Percentiles rank a stretch among this genome's conserved stretches.
phyloP scores from a whole-genome alignment of 768 basidiomycete genomes.

The Lactarius sp. region DNA sequence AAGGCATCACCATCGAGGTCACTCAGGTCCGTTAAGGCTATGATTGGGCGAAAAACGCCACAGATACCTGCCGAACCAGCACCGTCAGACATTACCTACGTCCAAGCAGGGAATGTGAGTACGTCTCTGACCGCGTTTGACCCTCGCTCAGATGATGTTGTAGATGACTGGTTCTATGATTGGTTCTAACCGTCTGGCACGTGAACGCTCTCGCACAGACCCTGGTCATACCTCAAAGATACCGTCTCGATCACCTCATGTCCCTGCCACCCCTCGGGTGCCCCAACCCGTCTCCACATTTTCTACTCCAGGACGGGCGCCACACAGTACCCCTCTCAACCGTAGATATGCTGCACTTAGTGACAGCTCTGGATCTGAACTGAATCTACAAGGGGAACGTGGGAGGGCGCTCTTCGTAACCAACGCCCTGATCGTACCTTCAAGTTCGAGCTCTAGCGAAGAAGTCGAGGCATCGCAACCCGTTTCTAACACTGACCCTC shows the following conservation, averaged over 20 bases:
- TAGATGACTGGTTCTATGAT: slow-evolving; percentile 2
- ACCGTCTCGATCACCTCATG: slow-evolving; percentile 16
- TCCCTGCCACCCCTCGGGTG: slow-evolving; percentile 15
- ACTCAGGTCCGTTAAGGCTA: slow-evolving; percentile 18
- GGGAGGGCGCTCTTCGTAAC: slow-evolving; percentile 23
- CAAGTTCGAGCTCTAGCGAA: slow-evolving; percentile 23
- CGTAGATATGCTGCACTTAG: slow-evolving; percentile 7
- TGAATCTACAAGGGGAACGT: slow-evolving; percentile 16
- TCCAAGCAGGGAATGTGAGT: slow-evolving; percentile 10
- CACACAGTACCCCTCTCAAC: background rate
- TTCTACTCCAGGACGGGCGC: slow-evolving; percentile 6
- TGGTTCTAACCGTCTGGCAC: background rate
- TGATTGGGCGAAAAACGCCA: slow-evolving; percentile 22
- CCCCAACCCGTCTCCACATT: slow-evolving; percentile 12
- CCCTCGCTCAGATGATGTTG: background rate
- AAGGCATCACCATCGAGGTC: slow-evolving; percentile 25
- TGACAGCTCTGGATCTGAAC: slow-evolving; percentile 21
- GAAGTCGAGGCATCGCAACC: slow-evolving; percentile 1
- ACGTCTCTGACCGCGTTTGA: background rate
- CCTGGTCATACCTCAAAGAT: slow-evolving; percentile 23
- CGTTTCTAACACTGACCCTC: background rate
- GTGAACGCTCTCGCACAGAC: slow-evolving; percentile 25
- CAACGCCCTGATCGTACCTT: slow-evolving; percentile 20
- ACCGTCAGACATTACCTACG: background rate
- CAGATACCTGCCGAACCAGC: slow-evolving; percentile 8